Conservation (phyloP, 2,329 filamentous ascomycete genomes). For the Neofusicoccum laricinum region DNA sequence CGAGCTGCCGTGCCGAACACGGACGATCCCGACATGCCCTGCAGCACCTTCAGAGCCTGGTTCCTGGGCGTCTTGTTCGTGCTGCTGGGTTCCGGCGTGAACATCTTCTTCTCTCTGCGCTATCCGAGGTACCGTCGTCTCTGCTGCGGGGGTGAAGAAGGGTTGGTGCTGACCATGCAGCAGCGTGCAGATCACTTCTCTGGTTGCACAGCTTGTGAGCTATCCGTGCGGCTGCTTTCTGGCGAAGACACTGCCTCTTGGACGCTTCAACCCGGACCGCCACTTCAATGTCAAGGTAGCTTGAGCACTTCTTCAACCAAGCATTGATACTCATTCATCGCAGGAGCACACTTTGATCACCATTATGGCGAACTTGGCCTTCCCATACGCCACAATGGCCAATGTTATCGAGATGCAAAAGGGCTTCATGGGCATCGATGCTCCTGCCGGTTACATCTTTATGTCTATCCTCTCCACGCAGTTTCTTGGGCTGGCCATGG, state of each 20-base stretch:
- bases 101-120: slow-evolving; percentile 62
- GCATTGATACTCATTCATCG: neutral
- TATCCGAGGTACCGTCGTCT: slow-evolving; percentile 51
- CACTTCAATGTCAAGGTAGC: slow-evolving; percentile 62
- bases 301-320: too few relatives aligned
- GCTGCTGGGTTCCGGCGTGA: slow-evolving; percentile 45
- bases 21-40: slow-evolving; percentile 41
- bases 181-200: slow-evolving; percentile 1
- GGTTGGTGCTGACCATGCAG: slow-evolving; percentile 52
- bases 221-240: slow-evolving; percentile 55
- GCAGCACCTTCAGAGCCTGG: slow-evolving; percentile 47
- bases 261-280: slow-evolving; percentile 61
- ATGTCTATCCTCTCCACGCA: slow-evolving; percentile 66
- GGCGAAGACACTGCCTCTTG: slow-evolving; percentile 48
- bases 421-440: slow-evolving; percentile 13
- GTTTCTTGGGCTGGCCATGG: slow-evolving; percentile 45
- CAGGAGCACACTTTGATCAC: neutral
- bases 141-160: slow-evolving; percentile 54
- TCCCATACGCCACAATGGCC: slow-evolving; percentile 69
- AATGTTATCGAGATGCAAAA: slow-evolving; percentile 58
- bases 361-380: slow-evolving; percentile 45
- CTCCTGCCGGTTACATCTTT: slow-evolving; percentile 18
- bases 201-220: slow-evolving; percentile 58
- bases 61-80: slow-evolving; percentile 45
- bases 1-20: slow-evolving; percentile 37